Conservation (phyloP, 78 protist genomes). For the Emiliania huxleyi region DNA sequence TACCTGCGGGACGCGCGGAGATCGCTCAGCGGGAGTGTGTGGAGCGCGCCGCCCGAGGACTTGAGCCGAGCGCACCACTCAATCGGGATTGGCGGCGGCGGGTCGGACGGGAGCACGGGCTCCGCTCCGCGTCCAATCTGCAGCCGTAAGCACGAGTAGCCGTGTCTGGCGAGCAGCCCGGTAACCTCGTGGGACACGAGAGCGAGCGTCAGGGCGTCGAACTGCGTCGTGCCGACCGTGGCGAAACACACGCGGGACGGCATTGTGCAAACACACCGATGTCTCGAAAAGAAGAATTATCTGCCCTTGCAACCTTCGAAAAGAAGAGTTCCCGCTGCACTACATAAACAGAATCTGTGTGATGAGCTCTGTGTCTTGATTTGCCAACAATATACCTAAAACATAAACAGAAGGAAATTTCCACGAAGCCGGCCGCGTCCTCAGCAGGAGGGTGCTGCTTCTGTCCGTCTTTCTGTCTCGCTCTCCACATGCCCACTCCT, state of each 20-base stretch:
- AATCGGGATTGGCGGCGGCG: neutral
- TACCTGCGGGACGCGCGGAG: too few relatives aligned
- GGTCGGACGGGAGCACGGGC: neutral
- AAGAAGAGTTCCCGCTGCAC: neutral
- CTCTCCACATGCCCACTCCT: too few relatives aligned
- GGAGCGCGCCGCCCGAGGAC: too few relatives aligned
- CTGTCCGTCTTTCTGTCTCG: neutral
- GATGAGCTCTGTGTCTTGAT: neutral
- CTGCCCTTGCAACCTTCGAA: neutral
- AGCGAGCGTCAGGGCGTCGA: conserved; percentile 32
- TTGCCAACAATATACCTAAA: too few relatives aligned
- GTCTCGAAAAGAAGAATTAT: neutral
- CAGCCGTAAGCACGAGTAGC: neutral
- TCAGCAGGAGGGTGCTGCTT: neutral
- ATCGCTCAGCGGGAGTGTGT: too few relatives aligned
- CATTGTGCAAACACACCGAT: too few relatives aligned
- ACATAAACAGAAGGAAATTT: too few relatives aligned
- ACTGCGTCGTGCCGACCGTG: conserved; percentile 57
- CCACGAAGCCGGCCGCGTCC: neutral
- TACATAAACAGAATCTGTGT: neutral
- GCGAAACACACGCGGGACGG: conserved; percentile 11
- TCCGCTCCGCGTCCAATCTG: conserved; percentile 38
- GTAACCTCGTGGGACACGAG: neutral
- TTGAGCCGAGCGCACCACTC: too few relatives aligned
- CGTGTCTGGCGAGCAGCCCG: neutral